Evolutionary conservation across 129 eudicot genomes (phyloP).

Genomic region (Pulicaria dysenterica): DNA sequence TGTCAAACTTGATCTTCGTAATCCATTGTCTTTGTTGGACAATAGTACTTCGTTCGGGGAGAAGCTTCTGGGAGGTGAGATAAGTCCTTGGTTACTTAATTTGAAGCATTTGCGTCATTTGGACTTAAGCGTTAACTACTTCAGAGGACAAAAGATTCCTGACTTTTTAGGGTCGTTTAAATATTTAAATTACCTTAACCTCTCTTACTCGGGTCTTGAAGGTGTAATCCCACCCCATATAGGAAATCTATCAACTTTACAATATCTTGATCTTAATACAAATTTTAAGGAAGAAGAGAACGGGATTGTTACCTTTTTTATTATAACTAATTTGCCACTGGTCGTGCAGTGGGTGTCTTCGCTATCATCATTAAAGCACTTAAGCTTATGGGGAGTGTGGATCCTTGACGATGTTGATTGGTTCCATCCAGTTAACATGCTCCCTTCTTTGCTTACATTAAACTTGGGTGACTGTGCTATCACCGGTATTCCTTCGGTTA

Average conservation of each 20-base stretch:
- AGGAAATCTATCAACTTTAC: constrained; percentile 12
- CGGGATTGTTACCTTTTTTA: too few relatives aligned
- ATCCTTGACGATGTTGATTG: not conserved
- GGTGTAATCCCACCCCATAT: not conserved
- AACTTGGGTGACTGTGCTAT: not conserved
- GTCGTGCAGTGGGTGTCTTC: constrained; percentile 18
- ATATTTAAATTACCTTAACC: not conserved
- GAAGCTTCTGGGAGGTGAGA: not conserved
- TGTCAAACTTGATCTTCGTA: not conserved
- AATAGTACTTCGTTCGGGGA: not conserved
- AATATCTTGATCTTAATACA: not conserved
- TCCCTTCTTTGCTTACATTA: constrained; percentile 4
- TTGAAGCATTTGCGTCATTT: constrained; percentile 1
- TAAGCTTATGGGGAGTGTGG: not conserved
- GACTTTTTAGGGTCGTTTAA: not conserved
- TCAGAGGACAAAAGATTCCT: not conserved
- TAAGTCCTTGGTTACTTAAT: not conserved
- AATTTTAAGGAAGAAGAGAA: too few relatives aligned
- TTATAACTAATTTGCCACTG: too few relatives aligned
- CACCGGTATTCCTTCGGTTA: not conserved
- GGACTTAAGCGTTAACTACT: not conserved
- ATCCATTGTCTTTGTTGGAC: not conserved
- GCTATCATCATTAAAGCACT: not conserved
- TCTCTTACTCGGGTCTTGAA: not conserved
- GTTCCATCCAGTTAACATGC: not conserved